Evolutionary conservation across 306 rosid species (phyloP).

Genomic region (Myrica gale): DNA sequence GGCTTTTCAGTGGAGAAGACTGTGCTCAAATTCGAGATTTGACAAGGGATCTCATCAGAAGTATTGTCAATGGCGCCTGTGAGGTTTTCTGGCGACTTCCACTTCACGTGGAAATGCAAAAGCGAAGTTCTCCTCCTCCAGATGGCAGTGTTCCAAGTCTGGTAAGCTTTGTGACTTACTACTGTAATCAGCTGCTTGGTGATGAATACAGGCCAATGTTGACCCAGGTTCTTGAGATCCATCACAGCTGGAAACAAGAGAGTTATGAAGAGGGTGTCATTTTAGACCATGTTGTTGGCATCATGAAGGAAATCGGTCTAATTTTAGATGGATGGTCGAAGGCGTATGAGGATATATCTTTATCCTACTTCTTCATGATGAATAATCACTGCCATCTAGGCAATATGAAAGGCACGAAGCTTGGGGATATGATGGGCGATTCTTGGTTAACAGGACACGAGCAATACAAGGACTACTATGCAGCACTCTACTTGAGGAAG

Average conservation of each 20-base stretch:
- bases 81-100: slow-evolving; percentile 83
- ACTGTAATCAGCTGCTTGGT: slow-evolving; percentile 63
- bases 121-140: slow-evolving; percentile 63
- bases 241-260: slow-evolving; percentile 64
- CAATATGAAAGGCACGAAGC: slow-evolving; percentile 56
- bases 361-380: slow-evolving; percentile 86
- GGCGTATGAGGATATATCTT: slow-evolving; percentile 55
- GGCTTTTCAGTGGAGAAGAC: slow-evolving; percentile 55
- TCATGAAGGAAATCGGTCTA: slow-evolving; percentile 61
- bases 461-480: slow-evolving; percentile 75
- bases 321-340: slow-evolving; percentile 84
- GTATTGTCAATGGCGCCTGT: slow-evolving; percentile 56
- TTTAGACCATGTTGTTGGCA: slow-evolving; percentile 37
- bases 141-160: slow-evolving; percentile 79
- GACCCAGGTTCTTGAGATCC: slow-evolving; percentile 57
- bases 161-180: slow-evolving; percentile 63
- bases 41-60: slow-evolving; percentile 67
- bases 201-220: slow-evolving; percentile 56
- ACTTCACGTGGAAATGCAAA: slow-evolving; percentile 62
- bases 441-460: slow-evolving; percentile 76
- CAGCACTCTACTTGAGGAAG: slow-evolving; percentile 67
- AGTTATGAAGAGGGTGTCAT: slow-evolving; percentile 42
- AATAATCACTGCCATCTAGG: slow-evolving; percentile 79
- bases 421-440: slow-evolving; percentile 80
- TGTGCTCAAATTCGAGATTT: slow-evolving; percentile 53